Evolutionary conservation across 2,329 filamentous ascomycete species (phyloP).

Genomic region (Gyromitra esculenta): DNA sequence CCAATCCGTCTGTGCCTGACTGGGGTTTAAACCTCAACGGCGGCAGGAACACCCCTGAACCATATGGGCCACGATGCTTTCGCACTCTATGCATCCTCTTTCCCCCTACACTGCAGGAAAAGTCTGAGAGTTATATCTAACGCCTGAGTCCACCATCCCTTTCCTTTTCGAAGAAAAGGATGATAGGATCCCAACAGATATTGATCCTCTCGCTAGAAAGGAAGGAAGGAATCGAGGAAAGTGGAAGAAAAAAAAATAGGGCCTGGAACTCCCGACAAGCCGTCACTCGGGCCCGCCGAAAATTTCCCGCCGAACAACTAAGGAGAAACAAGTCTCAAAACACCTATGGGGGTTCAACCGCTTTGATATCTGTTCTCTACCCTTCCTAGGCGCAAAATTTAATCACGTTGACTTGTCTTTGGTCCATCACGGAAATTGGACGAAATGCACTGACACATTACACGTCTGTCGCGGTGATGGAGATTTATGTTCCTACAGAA

Average conservation of each 20-base stretch:
- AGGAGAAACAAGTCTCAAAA: neutral
- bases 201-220: neutral
- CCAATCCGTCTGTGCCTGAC: neutral
- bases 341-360: neutral
- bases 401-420: constrained; percentile 1
- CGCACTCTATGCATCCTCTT: neutral
- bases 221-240: neutral
- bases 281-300: constrained; percentile 15
- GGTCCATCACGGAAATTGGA: constrained; percentile 2
- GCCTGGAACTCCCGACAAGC: constrained; percentile 11
- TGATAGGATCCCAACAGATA: neutral
- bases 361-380: neutral
- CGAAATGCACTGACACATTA: neutral
- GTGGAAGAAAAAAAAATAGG: neutral
- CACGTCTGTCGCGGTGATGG: neutral
- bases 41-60: neutral
- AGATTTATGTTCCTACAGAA: neutral
- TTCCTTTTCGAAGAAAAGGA: neutral
- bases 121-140: constrained; percentile 28
- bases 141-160: constrained; percentile 3
- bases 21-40: neutral
- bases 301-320: neutral
- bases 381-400: constrained; percentile 10
- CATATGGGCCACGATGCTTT: neutral
- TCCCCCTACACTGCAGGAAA: neutral